Percentiles rank a stretch among this genome's conserved stretches.
Evolutionary conservation across 345 rosid genomes (phyloP).

Genomic region (Boechera retrofracta): DNA sequence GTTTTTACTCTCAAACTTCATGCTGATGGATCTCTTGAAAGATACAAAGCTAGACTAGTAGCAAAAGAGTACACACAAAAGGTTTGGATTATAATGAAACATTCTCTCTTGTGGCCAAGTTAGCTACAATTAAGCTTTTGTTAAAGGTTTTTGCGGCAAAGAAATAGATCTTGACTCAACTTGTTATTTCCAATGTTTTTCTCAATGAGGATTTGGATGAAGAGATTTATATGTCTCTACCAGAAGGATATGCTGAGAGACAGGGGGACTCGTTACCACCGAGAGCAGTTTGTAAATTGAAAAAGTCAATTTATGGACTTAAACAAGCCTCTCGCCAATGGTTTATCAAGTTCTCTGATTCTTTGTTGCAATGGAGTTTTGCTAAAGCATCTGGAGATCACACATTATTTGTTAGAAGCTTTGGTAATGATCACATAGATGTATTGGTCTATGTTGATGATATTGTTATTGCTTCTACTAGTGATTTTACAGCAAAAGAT

Average conservation of each 20-base stretch:
- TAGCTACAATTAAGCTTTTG: neutral
- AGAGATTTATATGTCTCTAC: too few relatives aligned
- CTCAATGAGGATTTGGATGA: neutral
- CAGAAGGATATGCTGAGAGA: too few relatives aligned
- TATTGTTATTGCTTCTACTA: neutral
- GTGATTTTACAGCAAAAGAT: neutral
- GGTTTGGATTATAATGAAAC: neutral
- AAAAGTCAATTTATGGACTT: too few relatives aligned
- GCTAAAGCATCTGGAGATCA: neutral
- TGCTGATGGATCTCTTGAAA: neutral
- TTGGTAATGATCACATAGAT: rapidly evolving
- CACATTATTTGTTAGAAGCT: rapidly evolving
- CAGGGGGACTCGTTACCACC: too few relatives aligned
- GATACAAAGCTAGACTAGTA: neutral
- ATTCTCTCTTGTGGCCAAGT: rapidly evolving
- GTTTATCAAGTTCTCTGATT: neutral
- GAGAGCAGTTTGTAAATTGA: too few relatives aligned
- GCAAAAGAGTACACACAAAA: neutral
- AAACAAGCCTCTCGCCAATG: neutral
- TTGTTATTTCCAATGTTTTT: neutral
- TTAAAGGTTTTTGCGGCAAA: neutral
- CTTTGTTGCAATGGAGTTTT: neutral
- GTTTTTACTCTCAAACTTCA: neutral
- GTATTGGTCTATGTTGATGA: neutral
- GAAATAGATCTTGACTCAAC: neutral